Base-by-base conservation (phyloP, 345 rosid genomes). In the sweet orange (Citrus sinensis) region DNA sequence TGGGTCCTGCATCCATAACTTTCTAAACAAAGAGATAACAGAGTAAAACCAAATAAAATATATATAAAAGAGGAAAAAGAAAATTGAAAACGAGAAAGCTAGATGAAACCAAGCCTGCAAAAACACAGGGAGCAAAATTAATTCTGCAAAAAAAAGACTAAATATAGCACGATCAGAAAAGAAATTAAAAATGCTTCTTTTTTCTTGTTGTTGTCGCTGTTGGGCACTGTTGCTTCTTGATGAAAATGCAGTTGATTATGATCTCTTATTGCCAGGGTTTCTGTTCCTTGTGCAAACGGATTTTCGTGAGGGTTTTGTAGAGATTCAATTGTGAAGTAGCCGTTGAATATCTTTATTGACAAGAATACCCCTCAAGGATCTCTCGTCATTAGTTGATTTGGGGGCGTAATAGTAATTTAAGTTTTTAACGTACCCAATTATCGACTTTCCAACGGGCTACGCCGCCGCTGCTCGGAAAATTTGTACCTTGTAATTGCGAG, bases 1-100 rank as follows among this genome's bases (percentile, higher is more conserved):
- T 73, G 34, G 78, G 79, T 73, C 81, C 83, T 74, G 83, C 83
- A 70, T 85, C 83, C 87, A 82, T 85, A 79, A 63, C 32, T 54
- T 70, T 42, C 74, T 7, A 34, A 46, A 49, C 22, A 70, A n/a
- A 73, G 40, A 56, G 24, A 61, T 25, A 67, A n/a, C 22, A 54
- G 17, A 16, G 22, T 35, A 32, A 64, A 14, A 32, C 25, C 6
- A 51, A 69, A 79, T 13, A 56, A 30, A 75, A 32, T 11, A 13
- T 46, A 46, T 13, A 46, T 46, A 46, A 46, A 20, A 71, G 61
- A 59, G 34, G 6, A 37, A 73, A 54, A 16, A 35, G 20, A 80
- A n/a, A 37, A 32, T 20, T 49, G 39, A 32, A 54, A 17, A 42
- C 61, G 27, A 34, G 66, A 71, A 64, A 54, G 58, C 58, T 54